Evolutionary conservation across 208 protist species (phyloP).

Genomic region (Vickermania ingenoplastis): DNA sequence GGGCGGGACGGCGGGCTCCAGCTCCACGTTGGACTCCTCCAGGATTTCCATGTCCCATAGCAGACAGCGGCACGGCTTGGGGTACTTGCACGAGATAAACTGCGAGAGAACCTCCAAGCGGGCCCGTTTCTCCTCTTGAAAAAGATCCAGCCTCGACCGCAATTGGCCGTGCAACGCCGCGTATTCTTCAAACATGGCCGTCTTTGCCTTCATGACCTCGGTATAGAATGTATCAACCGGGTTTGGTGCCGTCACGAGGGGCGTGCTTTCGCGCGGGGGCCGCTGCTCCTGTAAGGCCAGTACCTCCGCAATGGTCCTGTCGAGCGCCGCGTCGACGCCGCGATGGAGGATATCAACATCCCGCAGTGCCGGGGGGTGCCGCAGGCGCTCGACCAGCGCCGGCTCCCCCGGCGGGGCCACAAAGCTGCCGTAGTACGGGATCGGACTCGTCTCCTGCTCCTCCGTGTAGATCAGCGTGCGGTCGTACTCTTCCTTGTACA

Average conservation of each 20-base stretch:
- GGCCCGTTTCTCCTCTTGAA: slow-evolving; percentile 25
- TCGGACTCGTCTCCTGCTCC: slow-evolving; percentile 17
- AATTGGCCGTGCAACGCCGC: slow-evolving; percentile 11
- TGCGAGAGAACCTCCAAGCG: slow-evolving; percentile 22
- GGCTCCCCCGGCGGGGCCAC: neutral
- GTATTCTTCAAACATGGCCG: slow-evolving; percentile 15
- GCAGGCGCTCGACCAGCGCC: neutral
- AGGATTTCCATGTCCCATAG: slow-evolving; percentile 39
- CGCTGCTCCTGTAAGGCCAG: neutral
- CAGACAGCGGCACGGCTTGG: slow-evolving; percentile 29
- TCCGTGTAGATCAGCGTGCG: slow-evolving; percentile 19
- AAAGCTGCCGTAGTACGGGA: slow-evolving; percentile 6
- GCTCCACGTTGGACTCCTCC: slow-evolving; percentile 27
- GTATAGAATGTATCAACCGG: slow-evolving; percentile 7
- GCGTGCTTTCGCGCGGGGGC: neutral
- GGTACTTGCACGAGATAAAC: slow-evolving; percentile 42
- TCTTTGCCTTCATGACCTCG: slow-evolving; percentile 19
- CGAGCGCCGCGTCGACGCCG: slow-evolving; percentile 2
- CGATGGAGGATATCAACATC: slow-evolving; percentile 7
- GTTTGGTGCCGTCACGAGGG: neutral
- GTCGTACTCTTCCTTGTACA: slow-evolving; percentile 52
- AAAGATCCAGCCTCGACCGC: slow-evolving; percentile 7
- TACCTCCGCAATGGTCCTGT: neutral
- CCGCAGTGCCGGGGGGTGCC: neutral
- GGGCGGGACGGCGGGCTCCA: slow-evolving; percentile 22